Evolutionary conservation across 2,329 filamentous ascomycete species (phyloP).

Genomic region (Aspergillus sp.): DNA sequence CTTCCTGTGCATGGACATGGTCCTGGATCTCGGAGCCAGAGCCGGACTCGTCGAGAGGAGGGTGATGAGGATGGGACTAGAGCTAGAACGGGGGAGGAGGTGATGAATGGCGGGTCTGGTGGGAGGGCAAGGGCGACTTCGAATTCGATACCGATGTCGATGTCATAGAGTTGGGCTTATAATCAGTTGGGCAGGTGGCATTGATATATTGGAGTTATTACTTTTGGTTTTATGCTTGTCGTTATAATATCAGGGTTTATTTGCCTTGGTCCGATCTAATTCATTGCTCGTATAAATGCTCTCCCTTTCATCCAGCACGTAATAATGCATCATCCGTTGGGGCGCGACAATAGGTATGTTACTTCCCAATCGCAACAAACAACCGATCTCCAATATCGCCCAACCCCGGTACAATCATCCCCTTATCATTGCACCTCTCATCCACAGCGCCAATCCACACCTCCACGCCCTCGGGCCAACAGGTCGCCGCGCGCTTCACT

Average conservation of each 20-base stretch:
- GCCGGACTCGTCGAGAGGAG: not conserved
- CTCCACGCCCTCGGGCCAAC: slow-evolving; percentile 64
- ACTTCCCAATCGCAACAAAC: slow-evolving; percentile 88
- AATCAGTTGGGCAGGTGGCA: too few relatives aligned
- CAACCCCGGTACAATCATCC: slow-evolving; percentile 88
- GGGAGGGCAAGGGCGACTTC: not conserved
- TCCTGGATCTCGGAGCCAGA: not conserved
- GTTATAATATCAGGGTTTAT: not conserved
- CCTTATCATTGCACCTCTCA: slow-evolving; percentile 65
- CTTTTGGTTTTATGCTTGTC: not conserved
- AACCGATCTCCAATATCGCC: slow-evolving; percentile 89
- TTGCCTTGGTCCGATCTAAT: not conserved
- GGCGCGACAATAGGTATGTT: slow-evolving; percentile 4
- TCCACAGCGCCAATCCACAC: slow-evolving; percentile 85
- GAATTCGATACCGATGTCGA: not conserved
- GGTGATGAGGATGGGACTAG: not conserved
- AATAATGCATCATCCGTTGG: not conserved
- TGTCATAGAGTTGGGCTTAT: not conserved
- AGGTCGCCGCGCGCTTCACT: slow-evolving; percentile 67
- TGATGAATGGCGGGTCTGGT: not conserved
- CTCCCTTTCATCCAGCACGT: not conserved
- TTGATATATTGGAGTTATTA: too few relatives aligned
- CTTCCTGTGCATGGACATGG: slow-evolving; percentile 11
- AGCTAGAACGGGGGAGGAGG: too few relatives aligned
- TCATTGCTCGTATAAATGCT: not conserved